Conservation (phyloP, 495 filamentous ascomycete genomes). For the Diplogelasinospora grovesii region DNA sequence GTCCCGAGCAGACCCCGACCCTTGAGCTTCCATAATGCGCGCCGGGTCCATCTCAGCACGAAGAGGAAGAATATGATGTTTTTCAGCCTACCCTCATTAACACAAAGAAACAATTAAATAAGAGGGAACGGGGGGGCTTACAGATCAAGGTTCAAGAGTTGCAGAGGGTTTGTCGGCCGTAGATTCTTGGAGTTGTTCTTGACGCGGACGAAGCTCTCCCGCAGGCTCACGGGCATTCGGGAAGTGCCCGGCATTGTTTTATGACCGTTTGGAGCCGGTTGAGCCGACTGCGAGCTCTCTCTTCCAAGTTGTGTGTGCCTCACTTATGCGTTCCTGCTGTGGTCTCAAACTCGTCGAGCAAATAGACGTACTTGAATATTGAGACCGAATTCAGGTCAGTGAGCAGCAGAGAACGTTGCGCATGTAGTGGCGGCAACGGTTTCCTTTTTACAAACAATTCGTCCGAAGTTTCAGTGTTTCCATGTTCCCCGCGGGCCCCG, state of each 20-base stretch:
- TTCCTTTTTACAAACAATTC: neutral
- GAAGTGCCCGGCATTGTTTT: constrained; percentile 57
- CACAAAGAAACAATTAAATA: neutral
- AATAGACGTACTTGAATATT: no score
- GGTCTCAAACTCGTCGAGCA: no score
- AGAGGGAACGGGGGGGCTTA: constrained; percentile 40
- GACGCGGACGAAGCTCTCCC: constrained; percentile 52
- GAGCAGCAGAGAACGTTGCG: no score
- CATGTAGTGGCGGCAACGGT: no score
- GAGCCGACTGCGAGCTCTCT: neutral
- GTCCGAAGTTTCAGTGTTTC: no score
- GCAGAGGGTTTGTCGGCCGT: constrained; percentile 50
- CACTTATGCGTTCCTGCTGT: no score
- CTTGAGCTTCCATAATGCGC: constrained; percentile 71
- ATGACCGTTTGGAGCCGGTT: no score
- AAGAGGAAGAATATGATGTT: constrained; percentile 90
- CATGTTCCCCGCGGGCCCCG: constrained; percentile 6
- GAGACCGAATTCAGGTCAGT: no score
- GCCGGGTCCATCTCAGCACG: constrained; percentile 78
- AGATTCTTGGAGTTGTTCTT: constrained; percentile 47
- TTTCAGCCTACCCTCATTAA: constrained; percentile 51
- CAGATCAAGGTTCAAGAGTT: constrained; percentile 72
- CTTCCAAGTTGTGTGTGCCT: no score
- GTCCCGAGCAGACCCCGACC: constrained; percentile 85
- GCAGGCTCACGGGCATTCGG: constrained; percentile 60